Conservation (phyloP, 2,329 filamentous ascomycete species). For the Calonectria leucothoes region DNA sequence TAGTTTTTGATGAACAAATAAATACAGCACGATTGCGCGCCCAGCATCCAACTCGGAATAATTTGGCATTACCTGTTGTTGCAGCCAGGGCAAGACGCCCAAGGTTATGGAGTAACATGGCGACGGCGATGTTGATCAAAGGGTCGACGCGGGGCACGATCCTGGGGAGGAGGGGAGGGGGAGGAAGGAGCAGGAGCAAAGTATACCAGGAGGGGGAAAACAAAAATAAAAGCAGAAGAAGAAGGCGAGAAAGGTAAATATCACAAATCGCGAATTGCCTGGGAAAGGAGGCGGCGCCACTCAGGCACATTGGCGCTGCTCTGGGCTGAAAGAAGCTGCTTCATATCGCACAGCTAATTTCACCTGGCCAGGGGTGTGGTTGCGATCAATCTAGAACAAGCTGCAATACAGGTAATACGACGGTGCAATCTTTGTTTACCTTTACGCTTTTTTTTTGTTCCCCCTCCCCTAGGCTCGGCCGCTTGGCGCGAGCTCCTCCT, state of each 20-base stretch:
- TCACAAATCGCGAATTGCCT: not conserved
- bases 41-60: not conserved
- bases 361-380: not conserved
- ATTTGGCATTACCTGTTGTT: slow-evolving; percentile 39
- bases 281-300: slow-evolving; percentile 40
- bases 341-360: slow-evolving; percentile 17
- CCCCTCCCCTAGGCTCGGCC: not conserved
- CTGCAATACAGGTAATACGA: not conserved
- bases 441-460: not conserved
- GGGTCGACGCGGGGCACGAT: slow-evolving; percentile 20
- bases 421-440: slow-evolving; percentile 5
- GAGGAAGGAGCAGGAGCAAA: slow-evolving; percentile 1
- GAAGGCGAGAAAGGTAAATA: slow-evolving; percentile 6
- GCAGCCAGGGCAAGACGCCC: slow-evolving; percentile 44
- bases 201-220: not conserved
- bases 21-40: not conserved
- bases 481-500: not conserved
- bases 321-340: slow-evolving; percentile 6
- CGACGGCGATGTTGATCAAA: not conserved
- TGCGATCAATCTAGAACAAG: slow-evolving; percentile 7
- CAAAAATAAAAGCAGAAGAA: not conserved
- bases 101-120: slow-evolving; percentile 45
- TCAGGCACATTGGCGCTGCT: slow-evolving; percentile 12
- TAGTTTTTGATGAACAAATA: slow-evolving; percentile 15
- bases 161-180: slow-evolving; percentile 17